These are phyloP conservation scores for Podaxis carcinomalis DNA, from an alignment of 768 basidiomycete genomes.

Conservation along the genomic window DNA sequence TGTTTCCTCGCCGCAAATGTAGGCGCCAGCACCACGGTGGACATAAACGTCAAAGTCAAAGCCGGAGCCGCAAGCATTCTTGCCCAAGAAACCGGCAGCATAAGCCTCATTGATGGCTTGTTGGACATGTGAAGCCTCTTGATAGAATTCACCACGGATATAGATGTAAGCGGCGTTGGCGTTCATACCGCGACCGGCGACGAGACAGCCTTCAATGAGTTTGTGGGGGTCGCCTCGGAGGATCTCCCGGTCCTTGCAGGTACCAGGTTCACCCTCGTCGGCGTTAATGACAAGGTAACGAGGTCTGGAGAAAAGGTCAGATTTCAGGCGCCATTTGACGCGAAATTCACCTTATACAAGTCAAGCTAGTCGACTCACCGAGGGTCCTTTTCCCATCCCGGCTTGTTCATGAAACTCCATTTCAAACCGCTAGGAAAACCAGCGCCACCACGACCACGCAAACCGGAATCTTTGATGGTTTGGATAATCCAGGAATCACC, in stretches of 20 bases:
- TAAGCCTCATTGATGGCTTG: constrained; percentile 97
- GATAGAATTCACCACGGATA: constrained; percentile 97
- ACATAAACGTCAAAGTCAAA: constrained; percentile 97
- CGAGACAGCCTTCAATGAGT: constrained; percentile 94
- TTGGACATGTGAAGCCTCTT: constrained; percentile 90
- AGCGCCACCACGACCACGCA: constrained; percentile 93
- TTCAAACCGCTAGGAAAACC: constrained; percentile 97
- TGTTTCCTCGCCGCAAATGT: constrained; percentile 98
- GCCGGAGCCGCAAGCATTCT: constrained; percentile 87
- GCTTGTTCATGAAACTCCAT: constrained; percentile 99
- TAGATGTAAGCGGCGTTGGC: constrained; percentile 99
- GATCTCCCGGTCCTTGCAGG: constrained; percentile 99
- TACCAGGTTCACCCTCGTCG: constrained; percentile 98
- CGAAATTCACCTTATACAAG: not conserved
- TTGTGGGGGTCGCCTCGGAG: constrained; percentile 98
- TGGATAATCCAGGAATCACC: constrained; percentile 98
- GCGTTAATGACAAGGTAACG: constrained; percentile 97
- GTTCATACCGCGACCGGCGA: constrained; percentile 97
- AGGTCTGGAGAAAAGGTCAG: constrained; percentile 46
- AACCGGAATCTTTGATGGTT: constrained; percentile 91
- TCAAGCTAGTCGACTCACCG: constrained; percentile 38
- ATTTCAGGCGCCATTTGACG: not conserved
- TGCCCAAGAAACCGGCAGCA: constrained; percentile 81
- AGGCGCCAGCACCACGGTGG: constrained; percentile 97
- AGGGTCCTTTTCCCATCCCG: constrained; percentile 94